Evolutionary conservation across 2,329 filamentous ascomycete species (phyloP).

Genomic region (Cyphellophora attinorum): DNA sequence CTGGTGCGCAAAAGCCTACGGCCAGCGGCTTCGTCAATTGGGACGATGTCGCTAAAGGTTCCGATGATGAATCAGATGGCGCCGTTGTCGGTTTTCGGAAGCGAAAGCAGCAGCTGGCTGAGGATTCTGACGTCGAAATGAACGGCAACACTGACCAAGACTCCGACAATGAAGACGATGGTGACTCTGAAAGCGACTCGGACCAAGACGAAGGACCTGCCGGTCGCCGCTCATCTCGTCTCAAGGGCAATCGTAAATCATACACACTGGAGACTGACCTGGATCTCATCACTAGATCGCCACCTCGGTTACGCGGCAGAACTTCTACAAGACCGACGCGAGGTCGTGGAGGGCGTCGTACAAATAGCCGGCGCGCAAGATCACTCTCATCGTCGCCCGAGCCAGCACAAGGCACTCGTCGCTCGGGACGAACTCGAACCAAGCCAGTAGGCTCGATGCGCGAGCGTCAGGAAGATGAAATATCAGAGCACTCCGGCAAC

Average conservation of each 20-base stretch:
- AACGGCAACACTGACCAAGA: not conserved
- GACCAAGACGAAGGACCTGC: not conserved
- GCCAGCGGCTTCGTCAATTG: not conserved
- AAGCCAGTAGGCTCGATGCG: slow-evolving; percentile 29
- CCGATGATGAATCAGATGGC: too few relatives aligned
- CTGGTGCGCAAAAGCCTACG: not conserved
- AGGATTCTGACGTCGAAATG: not conserved
- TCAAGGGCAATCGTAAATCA: slow-evolving; percentile 1
- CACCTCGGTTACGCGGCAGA: slow-evolving; percentile 1
- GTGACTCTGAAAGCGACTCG: slow-evolving; percentile 6
- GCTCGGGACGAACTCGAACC: slow-evolving; percentile 23
- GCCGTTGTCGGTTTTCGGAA: too few relatives aligned
- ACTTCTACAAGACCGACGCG: not conserved
- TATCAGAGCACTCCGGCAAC: slow-evolving; percentile 26
- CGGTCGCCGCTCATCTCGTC: slow-evolving; percentile 5
- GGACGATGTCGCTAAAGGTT: not conserved
- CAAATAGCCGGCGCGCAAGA: not conserved
- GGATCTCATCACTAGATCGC: too few relatives aligned
- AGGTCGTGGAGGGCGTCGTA: slow-evolving; percentile 1
- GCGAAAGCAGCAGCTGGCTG: too few relatives aligned
- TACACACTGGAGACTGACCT: slow-evolving; percentile 3
- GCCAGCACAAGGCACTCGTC: slow-evolving; percentile 16
- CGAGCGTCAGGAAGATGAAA: slow-evolving; percentile 41
- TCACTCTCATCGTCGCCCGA: slow-evolving; percentile 6
- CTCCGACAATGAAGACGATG: slow-evolving; percentile 8